Evolutionary conservation across 768 basidiomycete genomes (phyloP).

Genomic region (Tulasnella sp.): DNA sequence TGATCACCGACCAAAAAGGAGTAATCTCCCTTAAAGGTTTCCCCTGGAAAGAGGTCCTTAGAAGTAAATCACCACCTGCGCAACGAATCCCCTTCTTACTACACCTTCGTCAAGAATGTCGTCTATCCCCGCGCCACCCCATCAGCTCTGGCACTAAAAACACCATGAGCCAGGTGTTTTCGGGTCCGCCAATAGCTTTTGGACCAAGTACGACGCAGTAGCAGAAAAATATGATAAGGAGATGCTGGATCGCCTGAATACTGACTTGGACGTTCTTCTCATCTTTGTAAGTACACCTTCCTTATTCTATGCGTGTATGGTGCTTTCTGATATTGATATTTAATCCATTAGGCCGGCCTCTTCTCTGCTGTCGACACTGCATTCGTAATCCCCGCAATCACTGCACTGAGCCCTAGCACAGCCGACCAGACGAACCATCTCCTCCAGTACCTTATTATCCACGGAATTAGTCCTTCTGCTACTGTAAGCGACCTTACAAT

Average conservation of each 20-base stretch:
- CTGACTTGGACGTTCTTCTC: neutral
- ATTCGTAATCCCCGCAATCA: neutral
- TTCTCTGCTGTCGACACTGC: slow-evolving; percentile 2
- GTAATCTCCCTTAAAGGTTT: no score
- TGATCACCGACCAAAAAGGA: no score
- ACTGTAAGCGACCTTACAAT: neutral
- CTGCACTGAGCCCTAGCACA: neutral
- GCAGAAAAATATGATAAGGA: neutral
- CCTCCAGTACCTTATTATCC: neutral
- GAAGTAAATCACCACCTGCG: no score
- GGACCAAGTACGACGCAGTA: neutral
- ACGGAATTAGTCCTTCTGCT: neutral
- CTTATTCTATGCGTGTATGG: neutral
- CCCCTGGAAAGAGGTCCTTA: no score
- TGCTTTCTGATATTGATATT: neutral
- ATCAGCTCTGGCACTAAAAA: no score
- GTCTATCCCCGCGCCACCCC: no score
- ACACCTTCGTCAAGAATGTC: no score
- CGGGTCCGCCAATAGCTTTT: neutral
- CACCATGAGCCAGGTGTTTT: neutral
- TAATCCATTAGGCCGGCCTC: neutral
- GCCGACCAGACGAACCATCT: neutral
- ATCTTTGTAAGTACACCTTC: neutral
- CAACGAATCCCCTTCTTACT: no score
- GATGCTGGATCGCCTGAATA: neutral